These are phyloP conservation scores for Petasospora rhodanensis DNA, from an alignment of 1,139 yeast species.

Conservation along the genomic window DNA sequence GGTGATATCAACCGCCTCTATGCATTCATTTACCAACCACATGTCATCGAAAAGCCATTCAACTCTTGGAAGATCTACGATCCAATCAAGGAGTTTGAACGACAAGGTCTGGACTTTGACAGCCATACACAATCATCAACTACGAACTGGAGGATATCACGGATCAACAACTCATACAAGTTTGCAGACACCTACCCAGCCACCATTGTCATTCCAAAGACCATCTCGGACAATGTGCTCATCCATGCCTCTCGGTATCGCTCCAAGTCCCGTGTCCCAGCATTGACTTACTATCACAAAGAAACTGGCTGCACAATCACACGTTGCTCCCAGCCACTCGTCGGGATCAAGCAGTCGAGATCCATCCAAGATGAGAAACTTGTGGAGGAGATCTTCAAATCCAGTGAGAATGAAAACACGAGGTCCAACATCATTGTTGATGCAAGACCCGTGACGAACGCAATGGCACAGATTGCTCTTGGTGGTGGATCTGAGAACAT, in stretches of 20 bases:
- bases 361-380: constrained; percentile 89
- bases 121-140: constrained; percentile 7
- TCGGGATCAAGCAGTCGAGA: constrained; percentile 82
- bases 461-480: constrained; percentile 92
- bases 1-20: constrained; percentile 53
- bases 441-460: constrained; percentile 88
- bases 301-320: constrained; percentile 76
- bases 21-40: constrained; percentile 67
- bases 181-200: constrained; percentile 78
- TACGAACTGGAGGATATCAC: constrained; percentile 63
- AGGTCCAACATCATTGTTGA: constrained; percentile 76
- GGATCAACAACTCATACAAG: constrained; percentile 57
- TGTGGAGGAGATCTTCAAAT: constrained; percentile 62
- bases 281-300: constrained; percentile 69
- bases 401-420: constrained; percentile 23
- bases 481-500: constrained; percentile 97
- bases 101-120: constrained; percentile 49
- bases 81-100: constrained; percentile 55
- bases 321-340: constrained; percentile 89
- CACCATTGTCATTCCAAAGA: constrained; percentile 59
- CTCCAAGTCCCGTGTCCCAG: constrained; percentile 83
- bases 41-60: constrained; percentile 44
- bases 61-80: constrained; percentile 75
- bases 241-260: constrained; percentile 81
- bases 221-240: constrained; percentile 76